Evolutionary conservation across 129 eudicot species (phyloP).

Genomic region (Helichrysum umbraculigerum): DNA sequence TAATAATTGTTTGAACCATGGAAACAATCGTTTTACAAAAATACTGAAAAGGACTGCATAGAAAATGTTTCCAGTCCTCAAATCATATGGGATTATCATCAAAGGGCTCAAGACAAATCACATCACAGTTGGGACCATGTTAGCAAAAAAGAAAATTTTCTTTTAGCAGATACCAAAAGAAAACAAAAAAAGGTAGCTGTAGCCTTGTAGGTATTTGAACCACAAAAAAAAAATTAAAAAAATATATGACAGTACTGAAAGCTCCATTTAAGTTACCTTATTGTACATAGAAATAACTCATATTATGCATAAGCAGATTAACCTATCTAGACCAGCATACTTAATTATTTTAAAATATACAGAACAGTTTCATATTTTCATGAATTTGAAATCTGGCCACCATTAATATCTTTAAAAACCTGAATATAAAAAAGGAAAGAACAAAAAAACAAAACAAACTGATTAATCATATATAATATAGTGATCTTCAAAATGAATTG

Average conservation of each 20-base stretch:
- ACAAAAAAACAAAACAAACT: slow-evolving; percentile 2
- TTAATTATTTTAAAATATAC: neutral
- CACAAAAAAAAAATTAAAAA: neutral
- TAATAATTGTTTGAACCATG: neutral
- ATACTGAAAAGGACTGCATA: slow-evolving; percentile 5
- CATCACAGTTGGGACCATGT: neutral
- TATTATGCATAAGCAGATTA: slow-evolving; percentile 15
- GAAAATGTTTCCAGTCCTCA: neutral
- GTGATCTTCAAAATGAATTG: neutral
- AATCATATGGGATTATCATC: neutral
- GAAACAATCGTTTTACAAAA: neutral
- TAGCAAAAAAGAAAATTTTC: neutral
- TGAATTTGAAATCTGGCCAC: neutral
- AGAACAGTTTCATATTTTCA: neutral
- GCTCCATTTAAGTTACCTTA: slow-evolving; percentile 19
- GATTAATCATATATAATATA: neutral
- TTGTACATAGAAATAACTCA: slow-evolving; percentile 3
- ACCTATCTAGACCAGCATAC: neutral
- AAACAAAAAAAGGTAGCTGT: slow-evolving; percentile 14
- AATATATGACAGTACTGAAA: slow-evolving; percentile 3
- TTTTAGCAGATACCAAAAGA: neutral
- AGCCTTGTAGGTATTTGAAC: neutral
- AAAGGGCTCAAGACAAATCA: neutral
- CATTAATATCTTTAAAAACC: neutral
- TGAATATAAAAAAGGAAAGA: neutral